phyloP scores from a whole-genome alignment of 768 basidiomycete genomes.

The Termitomyces sp. region DNA sequence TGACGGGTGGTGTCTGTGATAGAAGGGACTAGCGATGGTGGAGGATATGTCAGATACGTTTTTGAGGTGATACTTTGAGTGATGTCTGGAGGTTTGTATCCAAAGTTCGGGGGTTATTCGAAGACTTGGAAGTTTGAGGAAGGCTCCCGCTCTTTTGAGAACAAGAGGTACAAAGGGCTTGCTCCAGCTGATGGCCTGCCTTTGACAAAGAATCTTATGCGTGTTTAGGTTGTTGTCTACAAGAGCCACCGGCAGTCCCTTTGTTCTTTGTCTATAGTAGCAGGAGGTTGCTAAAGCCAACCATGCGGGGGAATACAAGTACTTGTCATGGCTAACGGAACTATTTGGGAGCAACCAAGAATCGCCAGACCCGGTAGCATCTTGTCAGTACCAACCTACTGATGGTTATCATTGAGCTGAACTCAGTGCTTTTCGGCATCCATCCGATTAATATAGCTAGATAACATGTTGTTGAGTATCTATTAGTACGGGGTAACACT shows the following conservation, averaged over 20 bases:
- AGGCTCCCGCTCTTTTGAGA: not conserved
- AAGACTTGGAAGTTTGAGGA: not conserved
- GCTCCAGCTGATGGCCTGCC: not conserved
- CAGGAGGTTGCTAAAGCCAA: not conserved
- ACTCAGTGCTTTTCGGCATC: not conserved
- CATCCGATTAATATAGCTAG: not conserved
- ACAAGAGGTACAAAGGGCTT: not conserved
- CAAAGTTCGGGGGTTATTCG: not conserved
- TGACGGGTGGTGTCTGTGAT: not conserved
- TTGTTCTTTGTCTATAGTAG: not conserved
- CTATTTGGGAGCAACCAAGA: not conserved
- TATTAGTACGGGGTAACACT: not conserved
- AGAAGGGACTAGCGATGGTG: not conserved
- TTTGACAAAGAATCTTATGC: not conserved
- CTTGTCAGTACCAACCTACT: not conserved
- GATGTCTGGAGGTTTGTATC: not conserved
- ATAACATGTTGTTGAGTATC: not conserved
- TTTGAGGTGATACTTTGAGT: not conserved
- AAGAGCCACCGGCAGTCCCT: not conserved
- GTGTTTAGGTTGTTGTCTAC: not conserved
- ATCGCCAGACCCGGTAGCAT: not conserved
- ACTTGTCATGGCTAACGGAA: no score
- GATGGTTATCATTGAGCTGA: not conserved
- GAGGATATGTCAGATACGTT: not conserved
- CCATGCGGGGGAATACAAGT: not conserved